Conservation (phyloP, 192 early-diverging fungal species). For the Coemansia sp. region DNA sequence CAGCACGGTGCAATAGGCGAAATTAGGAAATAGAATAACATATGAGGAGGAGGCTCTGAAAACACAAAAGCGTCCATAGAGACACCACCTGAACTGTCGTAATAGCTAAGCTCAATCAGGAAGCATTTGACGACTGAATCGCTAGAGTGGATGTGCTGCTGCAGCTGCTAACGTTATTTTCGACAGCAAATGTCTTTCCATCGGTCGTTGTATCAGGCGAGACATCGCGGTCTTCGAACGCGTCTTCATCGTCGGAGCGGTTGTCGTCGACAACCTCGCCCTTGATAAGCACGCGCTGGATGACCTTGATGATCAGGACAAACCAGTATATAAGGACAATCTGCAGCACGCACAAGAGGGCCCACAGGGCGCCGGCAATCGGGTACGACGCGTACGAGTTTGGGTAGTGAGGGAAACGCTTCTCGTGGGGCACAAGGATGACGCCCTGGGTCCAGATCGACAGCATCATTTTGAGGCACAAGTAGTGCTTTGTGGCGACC, state of each 20-base stretch:
- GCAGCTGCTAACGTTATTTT: neutral
- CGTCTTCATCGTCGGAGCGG: conserved; percentile 59
- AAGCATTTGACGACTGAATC: neutral
- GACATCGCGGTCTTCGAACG: conserved; percentile 15
- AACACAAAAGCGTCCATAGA: neutral
- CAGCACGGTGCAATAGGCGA: neutral
- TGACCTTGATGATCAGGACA: conserved; percentile 67
- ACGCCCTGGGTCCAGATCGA: conserved; percentile 61
- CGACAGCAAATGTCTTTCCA: neutral
- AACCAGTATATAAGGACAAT: conserved; percentile 79
- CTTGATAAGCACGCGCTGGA: conserved; percentile 58
- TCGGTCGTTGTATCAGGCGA: neutral
- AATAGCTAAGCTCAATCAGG: neutral
- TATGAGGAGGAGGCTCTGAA: neutral
- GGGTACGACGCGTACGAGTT: conserved; percentile 57
- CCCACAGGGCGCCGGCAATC: conserved; percentile 57
- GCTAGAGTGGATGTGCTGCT: conserved; percentile 5
- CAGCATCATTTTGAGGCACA: conserved; percentile 70
- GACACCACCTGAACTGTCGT: neutral
- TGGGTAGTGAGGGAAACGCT: conserved; percentile 61
- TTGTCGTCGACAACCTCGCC: conserved; percentile 74
- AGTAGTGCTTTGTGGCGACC: conserved; percentile 74
- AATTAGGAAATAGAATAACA: conserved; percentile 9
- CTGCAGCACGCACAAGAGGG: conserved; percentile 66
- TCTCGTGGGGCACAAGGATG: conserved; percentile 56